Base-by-base conservation (phyloP, 1,284 basidiomycete species). In the Rhodotorula sp. region DNA sequence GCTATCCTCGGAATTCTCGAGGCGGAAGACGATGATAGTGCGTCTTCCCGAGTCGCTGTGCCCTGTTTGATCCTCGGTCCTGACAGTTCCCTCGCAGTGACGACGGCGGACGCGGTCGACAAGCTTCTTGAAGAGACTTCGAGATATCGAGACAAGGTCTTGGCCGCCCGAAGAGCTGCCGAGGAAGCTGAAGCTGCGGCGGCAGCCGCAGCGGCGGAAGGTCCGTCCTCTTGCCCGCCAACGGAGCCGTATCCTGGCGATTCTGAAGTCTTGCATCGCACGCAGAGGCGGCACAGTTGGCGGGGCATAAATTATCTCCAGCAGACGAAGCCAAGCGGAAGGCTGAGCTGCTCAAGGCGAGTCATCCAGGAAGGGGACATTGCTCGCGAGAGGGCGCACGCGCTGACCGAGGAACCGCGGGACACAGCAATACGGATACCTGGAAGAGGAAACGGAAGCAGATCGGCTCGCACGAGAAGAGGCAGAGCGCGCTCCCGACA, bases 1-100 rank as follows among this genome's bases (percentile, higher is more conserved):
- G 74, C 74, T 8, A 71, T 75, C 56, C 44, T 73, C 6, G 71
- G 74, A 15, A 51, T 71, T 60, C 60, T 75, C 20, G 74, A 75
- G 44, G 29, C 56, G 10, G 74, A 75, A 33, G 73, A 75, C 49
- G 65, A 64, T 1, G 74, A 73, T 45, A 69, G 74, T 71, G 17
- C 30, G 71, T 59, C 17, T 24, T 17, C 26, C 12, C 45, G 26
- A n/a, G 30, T 30, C 56, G 7, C 45, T 57, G 30, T 22, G 26
- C 63, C 48, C 37, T 18, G 26, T 26, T 18, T 7, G 48, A 49
- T 7, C 48, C 20, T 33, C 17, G 29, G 37, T 12, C 10, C 66
- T 70, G 22, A 65, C 22, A 17, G 10, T 12, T 6, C 10, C 6
- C 6, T 45, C 15, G 49, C 72, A 75, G 72, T 68, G 24, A 29